Evolutionary conservation across 495 filamentous ascomycete species (phyloP).

Genomic region (Xylaria nigripes): DNA sequence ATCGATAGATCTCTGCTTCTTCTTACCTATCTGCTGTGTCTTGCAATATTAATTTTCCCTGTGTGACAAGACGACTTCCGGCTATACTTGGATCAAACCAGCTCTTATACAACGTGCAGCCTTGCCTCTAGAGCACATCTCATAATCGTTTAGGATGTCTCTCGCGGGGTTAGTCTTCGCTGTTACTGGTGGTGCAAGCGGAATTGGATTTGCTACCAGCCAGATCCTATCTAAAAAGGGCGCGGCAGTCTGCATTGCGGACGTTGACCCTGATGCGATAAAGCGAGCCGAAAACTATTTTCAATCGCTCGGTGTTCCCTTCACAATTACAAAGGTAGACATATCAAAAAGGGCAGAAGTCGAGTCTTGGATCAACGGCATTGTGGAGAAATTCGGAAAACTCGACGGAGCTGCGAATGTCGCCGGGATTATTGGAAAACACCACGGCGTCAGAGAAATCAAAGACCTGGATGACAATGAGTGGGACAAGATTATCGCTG

Average conservation of each 20-base stretch:
- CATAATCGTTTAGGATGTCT: constrained; percentile 11
- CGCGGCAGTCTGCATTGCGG: constrained; percentile 45
- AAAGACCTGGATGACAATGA: constrained; percentile 35
- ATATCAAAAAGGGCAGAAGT: constrained; percentile 27
- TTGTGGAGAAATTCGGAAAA: constrained; percentile 26
- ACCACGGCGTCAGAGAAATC: constrained; percentile 24
- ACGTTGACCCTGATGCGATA: constrained; percentile 38
- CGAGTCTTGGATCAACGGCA: constrained; percentile 29
- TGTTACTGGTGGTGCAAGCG: constrained; percentile 47
- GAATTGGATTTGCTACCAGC: constrained; percentile 51
- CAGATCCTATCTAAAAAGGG: constrained; percentile 41
- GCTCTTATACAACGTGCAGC: background rate
- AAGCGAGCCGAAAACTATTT: constrained; percentile 23
- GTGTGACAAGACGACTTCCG: background rate
- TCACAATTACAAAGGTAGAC: constrained; percentile 25
- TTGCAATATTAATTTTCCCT: background rate
- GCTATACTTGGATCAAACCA: background rate
- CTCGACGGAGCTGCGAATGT: constrained; percentile 54
- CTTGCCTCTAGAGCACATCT: background rate
- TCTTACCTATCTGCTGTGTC: background rate
- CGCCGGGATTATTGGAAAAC: constrained; percentile 39
- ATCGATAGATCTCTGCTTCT: background rate
- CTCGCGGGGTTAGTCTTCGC: constrained; percentile 42
- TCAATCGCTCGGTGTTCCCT: constrained; percentile 16
- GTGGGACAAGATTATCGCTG: constrained; percentile 46